A percentile compares a stretch with the other conserved stretches of the same genome.
phyloP scores from a whole-genome alignment of 352 stramenopile species.

The Phytophthora agathidicida region DNA sequence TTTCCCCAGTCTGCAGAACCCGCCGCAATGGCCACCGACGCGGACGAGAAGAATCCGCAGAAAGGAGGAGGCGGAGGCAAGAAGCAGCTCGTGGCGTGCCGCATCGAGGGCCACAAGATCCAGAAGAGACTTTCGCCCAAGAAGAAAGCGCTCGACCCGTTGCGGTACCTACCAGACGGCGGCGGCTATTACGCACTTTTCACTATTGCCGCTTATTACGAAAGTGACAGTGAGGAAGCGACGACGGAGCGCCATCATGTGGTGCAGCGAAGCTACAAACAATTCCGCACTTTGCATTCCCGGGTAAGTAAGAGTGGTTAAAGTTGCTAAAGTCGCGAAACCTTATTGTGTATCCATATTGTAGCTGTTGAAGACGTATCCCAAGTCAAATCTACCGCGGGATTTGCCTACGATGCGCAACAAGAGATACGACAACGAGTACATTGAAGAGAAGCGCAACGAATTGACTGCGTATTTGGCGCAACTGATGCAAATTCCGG shows the following conservation, averaged over 20 bases:
- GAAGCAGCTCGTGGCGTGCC: slow-evolving; percentile 41
- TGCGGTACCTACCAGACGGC: slow-evolving; percentile 69
- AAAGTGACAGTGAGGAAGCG: slow-evolving; percentile 36
- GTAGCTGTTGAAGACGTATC: slow-evolving; percentile 80
- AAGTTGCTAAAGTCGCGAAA: too few species aligned
- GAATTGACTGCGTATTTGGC: slow-evolving; percentile 67
- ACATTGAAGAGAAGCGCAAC: slow-evolving; percentile 77
- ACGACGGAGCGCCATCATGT: slow-evolving; percentile 36
- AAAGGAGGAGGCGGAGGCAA: slow-evolving; percentile 13
- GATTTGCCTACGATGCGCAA: slow-evolving; percentile 69
- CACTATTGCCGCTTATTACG: slow-evolving; percentile 57
- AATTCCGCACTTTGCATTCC: slow-evolving; percentile 61
- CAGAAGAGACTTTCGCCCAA: slow-evolving; percentile 64
- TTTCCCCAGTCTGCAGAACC: not conserved
- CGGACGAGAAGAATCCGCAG: slow-evolving; percentile 9
- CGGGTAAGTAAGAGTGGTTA: slow-evolving; percentile 32
- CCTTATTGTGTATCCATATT: slow-evolving; percentile 4
- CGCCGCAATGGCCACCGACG: slow-evolving; percentile 8
- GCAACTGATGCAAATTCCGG: slow-evolving; percentile 52
- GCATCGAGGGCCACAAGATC: slow-evolving; percentile 70
- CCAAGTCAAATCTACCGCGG: slow-evolving; percentile 66
- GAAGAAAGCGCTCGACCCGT: slow-evolving; percentile 75
- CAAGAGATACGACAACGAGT: slow-evolving; percentile 76
- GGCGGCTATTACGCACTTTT: slow-evolving; percentile 64
- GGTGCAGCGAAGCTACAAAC: slow-evolving; percentile 72